Evolutionary conservation across 1,284 basidiomycete species (phyloP).

Genomic region (Cryptococcus sp.): DNA sequence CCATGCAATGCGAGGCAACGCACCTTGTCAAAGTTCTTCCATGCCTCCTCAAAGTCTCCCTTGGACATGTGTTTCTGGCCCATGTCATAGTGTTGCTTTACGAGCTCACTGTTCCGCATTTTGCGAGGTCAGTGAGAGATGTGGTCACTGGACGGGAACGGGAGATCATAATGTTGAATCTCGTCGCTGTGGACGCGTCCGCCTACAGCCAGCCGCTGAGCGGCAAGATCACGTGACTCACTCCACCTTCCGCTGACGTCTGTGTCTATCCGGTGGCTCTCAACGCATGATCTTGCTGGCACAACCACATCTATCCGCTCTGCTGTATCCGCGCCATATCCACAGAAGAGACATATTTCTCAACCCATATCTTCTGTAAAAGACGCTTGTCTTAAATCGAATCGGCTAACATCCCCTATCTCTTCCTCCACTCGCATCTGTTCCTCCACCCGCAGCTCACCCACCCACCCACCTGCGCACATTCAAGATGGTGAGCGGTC

Average conservation of each 20-base stretch:
- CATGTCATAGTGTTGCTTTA: conserved; percentile 7
- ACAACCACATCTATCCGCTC: background rate
- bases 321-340: background rate
- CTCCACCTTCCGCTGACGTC: conserved; percentile 8
- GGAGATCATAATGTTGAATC: background rate
- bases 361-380: background rate
- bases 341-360: background rate
- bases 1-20: background rate
- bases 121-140: background rate
- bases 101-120: conserved; percentile 4
- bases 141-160: background rate
- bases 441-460: too few species aligned
- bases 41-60: conserved; percentile 12
- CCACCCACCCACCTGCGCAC: too few species aligned
- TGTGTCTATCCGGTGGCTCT: background rate
- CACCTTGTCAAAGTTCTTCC: conserved; percentile 20
- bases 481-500: conserved; percentile 3
- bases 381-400: background rate
- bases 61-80: conserved; percentile 5
- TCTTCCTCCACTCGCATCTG: too few species aligned
- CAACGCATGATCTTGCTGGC: background rate
- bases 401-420: too few species aligned
- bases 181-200: background rate
- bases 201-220: too few species aligned
- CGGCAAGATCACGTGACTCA: background rate